Evolutionary conservation across 257 asterid species (phyloP).

Genomic region (Buddleja alternifolia): DNA sequence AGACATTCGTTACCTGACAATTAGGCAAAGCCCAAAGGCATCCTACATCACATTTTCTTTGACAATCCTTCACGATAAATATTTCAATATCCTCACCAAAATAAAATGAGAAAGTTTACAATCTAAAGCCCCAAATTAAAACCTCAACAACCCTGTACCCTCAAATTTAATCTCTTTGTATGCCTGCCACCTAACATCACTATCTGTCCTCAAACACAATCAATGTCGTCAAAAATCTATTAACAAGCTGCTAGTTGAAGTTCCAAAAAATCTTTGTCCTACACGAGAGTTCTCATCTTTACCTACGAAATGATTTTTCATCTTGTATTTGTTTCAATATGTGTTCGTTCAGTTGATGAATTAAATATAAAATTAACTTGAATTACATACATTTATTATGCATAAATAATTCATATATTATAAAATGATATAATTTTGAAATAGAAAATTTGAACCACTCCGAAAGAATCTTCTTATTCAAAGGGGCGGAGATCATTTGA

Average conservation of each 20-base stretch:
- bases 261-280: slow-evolving; percentile 1
- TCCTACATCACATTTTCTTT: background rate
- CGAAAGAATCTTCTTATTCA: too few relatives aligned
- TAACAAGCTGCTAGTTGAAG: slow-evolving; percentile 22
- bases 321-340: too few relatives aligned
- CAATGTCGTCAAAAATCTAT: slow-evolving; percentile 28
- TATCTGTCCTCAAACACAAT: slow-evolving; percentile 26
- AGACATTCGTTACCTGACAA: background rate
- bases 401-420: too few relatives aligned
- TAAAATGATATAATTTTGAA: too few relatives aligned
- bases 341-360: too few relatives aligned
- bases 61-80: background rate
- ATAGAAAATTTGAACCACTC: too few relatives aligned
- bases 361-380: too few relatives aligned
- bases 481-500: too few relatives aligned
- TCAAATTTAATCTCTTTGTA: background rate
- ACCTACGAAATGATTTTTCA: too few relatives aligned
- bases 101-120: background rate
- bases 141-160: background rate
- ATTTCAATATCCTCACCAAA: background rate
- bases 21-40: slow-evolving; percentile 18
- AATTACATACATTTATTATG: too few relatives aligned
- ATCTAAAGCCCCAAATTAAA: background rate
- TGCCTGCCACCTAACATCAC: slow-evolving; percentile 29
- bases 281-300: too few relatives aligned